Evolutionary conservation across 805 yeast genomes (phyloP), one percentile per base, ranked within the genome.

Genomic region (Zygosaccharomyces kombuchaensis): DNA sequence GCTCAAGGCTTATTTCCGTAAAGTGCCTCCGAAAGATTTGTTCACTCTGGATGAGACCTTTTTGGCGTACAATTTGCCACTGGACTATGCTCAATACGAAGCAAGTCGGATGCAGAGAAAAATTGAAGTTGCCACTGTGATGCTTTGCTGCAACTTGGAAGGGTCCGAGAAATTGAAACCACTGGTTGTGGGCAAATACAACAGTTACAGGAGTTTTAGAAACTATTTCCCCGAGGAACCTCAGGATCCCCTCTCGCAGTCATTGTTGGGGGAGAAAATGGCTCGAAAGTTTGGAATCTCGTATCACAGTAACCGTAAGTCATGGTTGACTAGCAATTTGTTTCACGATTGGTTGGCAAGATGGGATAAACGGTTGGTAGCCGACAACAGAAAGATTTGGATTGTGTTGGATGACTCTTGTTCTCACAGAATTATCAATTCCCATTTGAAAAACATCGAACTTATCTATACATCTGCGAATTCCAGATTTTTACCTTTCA

Each of bases 161-260:
- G 87, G 86, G 1, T 69, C 79, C 3, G 86, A 81, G 48, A 80
- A 80, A 55, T 58, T 80, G 23, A 73, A 77, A 27, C 87, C 87
- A 0, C 55, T 81, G 30, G 73, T 81, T 6, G 79, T 81, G 5
- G 85, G 85, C 0, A 74, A 77, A 40, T 75, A 76, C 50, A 82
- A 79, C 45, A 67, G 70, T 46, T 72, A 71, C 47, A 63, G 62
- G 31, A 67, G 72, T 34, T 72, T 73, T 46, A 67, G 70, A 40
- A 62, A 60, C 40, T 62, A 62, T 39, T 66, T 65, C 37, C 63
- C 67, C 1, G 57, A 60, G 30, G 62, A 62, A 34, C 63, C 66
- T 10, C 46, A 50, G 12, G 65, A 60, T 41, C 50, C 57, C 22
- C 45, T 54, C 6, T 56, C 62, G 7, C 60, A 55, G 43, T 54